A percentile compares a stretch with the other conserved stretches of the same genome.
Evolutionary conservation across 768 basidiomycete species (phyloP).

Genomic region (Boletus subcaerulescens): DNA sequence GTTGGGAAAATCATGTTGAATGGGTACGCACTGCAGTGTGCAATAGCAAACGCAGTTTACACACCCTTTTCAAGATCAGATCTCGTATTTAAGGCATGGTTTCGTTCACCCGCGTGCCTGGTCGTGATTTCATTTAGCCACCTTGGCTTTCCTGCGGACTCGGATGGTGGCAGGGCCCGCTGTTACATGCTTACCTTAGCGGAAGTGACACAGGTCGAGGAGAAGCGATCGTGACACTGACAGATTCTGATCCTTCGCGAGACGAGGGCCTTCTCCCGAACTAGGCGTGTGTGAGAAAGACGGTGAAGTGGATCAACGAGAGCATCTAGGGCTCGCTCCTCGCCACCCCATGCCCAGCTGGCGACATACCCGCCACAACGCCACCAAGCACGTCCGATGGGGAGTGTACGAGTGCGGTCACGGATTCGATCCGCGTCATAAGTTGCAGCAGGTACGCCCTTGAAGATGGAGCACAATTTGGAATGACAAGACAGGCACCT

Average conservation of each 20-base stretch:
- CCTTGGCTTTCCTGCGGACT: constrained; percentile 28
- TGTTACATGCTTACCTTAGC: constrained; percentile 12
- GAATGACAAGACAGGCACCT: constrained; percentile 10
- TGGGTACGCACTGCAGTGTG: constrained; percentile 26
- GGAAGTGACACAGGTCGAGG: constrained; percentile 23
- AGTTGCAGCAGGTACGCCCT: not conserved
- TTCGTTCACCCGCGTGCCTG: constrained; percentile 30
- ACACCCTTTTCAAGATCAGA: constrained; percentile 28
- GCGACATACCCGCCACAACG: constrained; percentile 12
- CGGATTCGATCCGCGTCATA: constrained; percentile 21
- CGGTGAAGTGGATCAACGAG: constrained; percentile 14
- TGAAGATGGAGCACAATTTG: constrained; percentile 16
- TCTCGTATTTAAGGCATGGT: constrained; percentile 33
- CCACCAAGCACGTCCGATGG: constrained; percentile 23
- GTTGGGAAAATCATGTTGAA: constrained; percentile 36
- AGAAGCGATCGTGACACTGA: constrained; percentile 20
- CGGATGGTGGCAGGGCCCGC: constrained; percentile 20
- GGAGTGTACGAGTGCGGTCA: constrained; percentile 3
- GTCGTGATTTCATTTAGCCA: constrained; percentile 36
- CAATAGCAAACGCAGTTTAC: constrained; percentile 31
- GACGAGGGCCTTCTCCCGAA: constrained; percentile 7
- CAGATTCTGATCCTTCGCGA: constrained; percentile 15
- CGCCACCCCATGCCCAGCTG: constrained; percentile 17
- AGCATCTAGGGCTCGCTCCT: constrained; percentile 11
- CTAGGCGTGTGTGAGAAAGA: constrained; percentile 23